These are phyloP conservation scores for Calonectria henricotiae DNA, from an alignment of 2,329 filamentous ascomycete genomes.

Conservation along the genomic window DNA sequence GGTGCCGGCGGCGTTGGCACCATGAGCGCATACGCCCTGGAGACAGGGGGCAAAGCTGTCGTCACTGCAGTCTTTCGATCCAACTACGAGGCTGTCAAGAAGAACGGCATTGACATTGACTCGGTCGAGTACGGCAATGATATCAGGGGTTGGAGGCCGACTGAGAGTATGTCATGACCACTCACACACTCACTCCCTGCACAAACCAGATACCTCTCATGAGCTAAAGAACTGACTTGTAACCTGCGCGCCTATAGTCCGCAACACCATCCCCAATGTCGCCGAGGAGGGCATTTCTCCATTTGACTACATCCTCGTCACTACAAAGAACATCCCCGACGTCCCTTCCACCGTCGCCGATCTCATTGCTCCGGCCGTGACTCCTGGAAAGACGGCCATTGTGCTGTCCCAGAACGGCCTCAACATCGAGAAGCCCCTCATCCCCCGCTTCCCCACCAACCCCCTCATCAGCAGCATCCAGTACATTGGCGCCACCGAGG, in stretches of 20 bases:
- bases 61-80: constrained; percentile 73
- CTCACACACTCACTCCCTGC: too few species aligned
- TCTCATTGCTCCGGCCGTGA: constrained; percentile 69
- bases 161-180: constrained; percentile 54
- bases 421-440: constrained; percentile 74
- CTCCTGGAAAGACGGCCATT: constrained; percentile 67
- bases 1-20: constrained; percentile 72
- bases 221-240: too few species aligned
- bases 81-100: constrained; percentile 67
- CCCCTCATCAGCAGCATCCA: constrained; percentile 69
- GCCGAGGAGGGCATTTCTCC: constrained; percentile 44
- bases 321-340: constrained; percentile 74
- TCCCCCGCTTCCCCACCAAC: constrained; percentile 67
- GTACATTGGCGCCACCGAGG: constrained; percentile 69
- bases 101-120: constrained; percentile 69
- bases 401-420: constrained; percentile 76
- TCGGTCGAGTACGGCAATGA: constrained; percentile 69
- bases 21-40: constrained; percentile 70
- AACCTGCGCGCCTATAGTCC: constrained; percentile 55
- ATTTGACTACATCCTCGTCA: constrained; percentile 72
- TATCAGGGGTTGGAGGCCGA: constrained; percentile 67
- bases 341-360: constrained; percentile 65
- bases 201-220: too few species aligned
- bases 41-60: constrained; percentile 65
- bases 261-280: constrained; percentile 66